Evolutionary conservation across 108 stramenopile genomes (phyloP).

Genomic region (Hondaea fermentalgiana): DNA sequence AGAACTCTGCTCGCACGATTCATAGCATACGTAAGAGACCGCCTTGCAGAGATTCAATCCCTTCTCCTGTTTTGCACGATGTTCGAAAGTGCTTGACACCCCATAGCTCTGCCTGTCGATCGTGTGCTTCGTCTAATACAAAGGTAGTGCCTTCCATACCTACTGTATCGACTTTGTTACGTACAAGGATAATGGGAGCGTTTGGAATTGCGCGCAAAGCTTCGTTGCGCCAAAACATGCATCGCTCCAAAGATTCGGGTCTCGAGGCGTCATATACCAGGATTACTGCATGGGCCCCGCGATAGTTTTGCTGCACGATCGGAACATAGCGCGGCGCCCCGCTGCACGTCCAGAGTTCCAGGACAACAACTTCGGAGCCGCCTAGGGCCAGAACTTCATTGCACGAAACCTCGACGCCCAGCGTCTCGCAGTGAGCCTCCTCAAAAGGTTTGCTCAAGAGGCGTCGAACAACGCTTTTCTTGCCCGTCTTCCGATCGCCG

Average conservation of each 20-base stretch:
- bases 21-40: not conserved
- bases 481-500: not conserved
- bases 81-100: not conserved
- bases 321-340: not conserved
- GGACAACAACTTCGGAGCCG: not conserved
- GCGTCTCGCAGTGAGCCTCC: not conserved
- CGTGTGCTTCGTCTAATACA: not conserved
- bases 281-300: not conserved
- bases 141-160: not conserved
- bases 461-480: not conserved
- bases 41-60: not conserved
- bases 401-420: not conserved
- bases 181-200: not conserved
- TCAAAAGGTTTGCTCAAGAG: not conserved
- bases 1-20: not conserved
- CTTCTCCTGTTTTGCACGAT: not conserved
- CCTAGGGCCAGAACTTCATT: not conserved
- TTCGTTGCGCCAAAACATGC: slow-evolving; percentile 7
- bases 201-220: not conserved
- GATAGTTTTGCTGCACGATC: slow-evolving; percentile 2
- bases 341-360: not conserved
- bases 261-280: not conserved
- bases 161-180: not conserved
- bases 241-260: not conserved
- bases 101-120: not conserved